Percentiles rank a stretch among this genome's conserved stretches.
These are phyloP conservation scores for Eruca vesicaria DNA, from an alignment of 441 rosid genomes.

Conservation along the genomic window DNA sequence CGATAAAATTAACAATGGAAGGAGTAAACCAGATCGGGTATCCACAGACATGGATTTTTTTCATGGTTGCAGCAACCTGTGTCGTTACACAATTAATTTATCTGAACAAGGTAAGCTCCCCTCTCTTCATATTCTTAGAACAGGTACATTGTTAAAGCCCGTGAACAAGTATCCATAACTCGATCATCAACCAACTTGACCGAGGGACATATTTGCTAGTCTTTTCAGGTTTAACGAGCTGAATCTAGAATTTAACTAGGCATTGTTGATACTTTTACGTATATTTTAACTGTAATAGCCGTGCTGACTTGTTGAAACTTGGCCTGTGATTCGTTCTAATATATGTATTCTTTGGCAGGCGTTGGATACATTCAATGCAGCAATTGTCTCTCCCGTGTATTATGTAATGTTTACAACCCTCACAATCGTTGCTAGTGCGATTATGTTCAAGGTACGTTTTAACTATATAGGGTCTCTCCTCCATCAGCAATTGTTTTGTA, in stretches of 20 bases:
- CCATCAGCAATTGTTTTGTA: not conserved
- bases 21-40: constrained; percentile 73
- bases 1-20: constrained; percentile 30
- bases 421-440: constrained; percentile 66
- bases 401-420: constrained; percentile 76
- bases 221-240: not conserved
- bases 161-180: not conserved
- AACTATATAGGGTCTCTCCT: not conserved
- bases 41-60: constrained; percentile 83
- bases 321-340: not conserved
- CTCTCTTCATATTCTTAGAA: not conserved
- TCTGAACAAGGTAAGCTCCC: constrained; percentile 70
- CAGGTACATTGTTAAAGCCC: too few relatives aligned
- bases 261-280: not conserved
- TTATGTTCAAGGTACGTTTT: constrained; percentile 62
- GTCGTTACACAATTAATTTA: constrained; percentile 84
- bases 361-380: constrained; percentile 64
- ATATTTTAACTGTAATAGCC: not conserved
- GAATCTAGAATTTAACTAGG: not conserved
- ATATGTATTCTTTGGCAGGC: constrained; percentile 40
- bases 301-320: not conserved
- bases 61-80: constrained; percentile 79
- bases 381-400: constrained; percentile 68
- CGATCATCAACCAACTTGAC: not conserved
- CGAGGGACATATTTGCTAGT: not conserved